These are phyloP conservation scores for Juglanconis oblonga DNA, from an alignment of 2,329 filamentous ascomycete species.

Conservation along the genomic window DNA sequence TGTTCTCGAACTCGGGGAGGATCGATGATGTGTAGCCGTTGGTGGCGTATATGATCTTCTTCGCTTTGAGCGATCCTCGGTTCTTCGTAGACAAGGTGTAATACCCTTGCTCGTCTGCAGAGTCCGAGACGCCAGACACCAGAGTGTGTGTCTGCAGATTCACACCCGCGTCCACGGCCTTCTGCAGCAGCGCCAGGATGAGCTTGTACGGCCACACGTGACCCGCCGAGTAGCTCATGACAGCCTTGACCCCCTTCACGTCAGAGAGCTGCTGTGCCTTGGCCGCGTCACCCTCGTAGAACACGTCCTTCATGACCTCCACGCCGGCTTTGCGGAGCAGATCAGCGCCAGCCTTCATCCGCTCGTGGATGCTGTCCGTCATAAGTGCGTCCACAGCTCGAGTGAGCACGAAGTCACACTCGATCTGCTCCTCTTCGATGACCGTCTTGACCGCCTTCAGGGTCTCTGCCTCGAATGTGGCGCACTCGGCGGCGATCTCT, in stretches of 20 bases:
- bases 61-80: slow-evolving; percentile 21
- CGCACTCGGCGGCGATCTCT: slow-evolving; percentile 28
- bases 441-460: slow-evolving; percentile 31
- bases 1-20: slow-evolving; percentile 28
- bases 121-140: slow-evolving; percentile 20
- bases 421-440: slow-evolving; percentile 35
- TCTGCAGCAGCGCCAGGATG: slow-evolving; percentile 24
- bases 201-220: slow-evolving; percentile 33
- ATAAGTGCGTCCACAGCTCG: slow-evolving; percentile 38
- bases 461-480: slow-evolving; percentile 28
- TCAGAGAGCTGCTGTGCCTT: slow-evolving; percentile 32
- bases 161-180: slow-evolving; percentile 21
- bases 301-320: slow-evolving; percentile 27
- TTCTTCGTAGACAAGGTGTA: slow-evolving; percentile 18
- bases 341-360: slow-evolving; percentile 28
- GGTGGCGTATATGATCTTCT: slow-evolving; percentile 30
- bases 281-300: slow-evolving; percentile 22
- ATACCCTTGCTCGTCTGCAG: slow-evolving; percentile 13
- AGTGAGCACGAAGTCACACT: slow-evolving; percentile 43
- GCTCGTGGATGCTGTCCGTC: slow-evolving; percentile 20
- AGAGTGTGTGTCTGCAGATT: slow-evolving; percentile 30
- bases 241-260: slow-evolving; percentile 34
- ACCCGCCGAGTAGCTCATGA: slow-evolving; percentile 28
- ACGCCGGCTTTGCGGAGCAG: slow-evolving; percentile 28
- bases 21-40: slow-evolving; percentile 32